Evolutionary conservation across 139 green algal species (phyloP), one percentile per base, ranked within the genome.

Genomic region (Chlamydomonas asymmetrica): DNA sequence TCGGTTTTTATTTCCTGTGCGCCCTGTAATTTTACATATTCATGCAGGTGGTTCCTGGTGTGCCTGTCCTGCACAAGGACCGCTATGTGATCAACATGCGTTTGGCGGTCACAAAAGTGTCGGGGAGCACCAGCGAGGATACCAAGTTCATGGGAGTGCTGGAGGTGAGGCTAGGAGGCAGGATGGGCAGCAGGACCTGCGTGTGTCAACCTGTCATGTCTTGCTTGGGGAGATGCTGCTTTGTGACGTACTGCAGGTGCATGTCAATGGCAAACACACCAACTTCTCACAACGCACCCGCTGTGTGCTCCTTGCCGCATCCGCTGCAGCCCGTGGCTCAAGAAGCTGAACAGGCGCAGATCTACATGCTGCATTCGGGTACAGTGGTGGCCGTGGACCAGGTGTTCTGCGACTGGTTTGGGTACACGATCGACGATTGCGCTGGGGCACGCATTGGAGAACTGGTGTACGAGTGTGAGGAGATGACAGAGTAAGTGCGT

Each of bases 61-160:
- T 88, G 56, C 73, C 85, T 32, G 85, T 66, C 2, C 80, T 90
- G 69, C 85, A 90, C 82, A 78, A 75, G 70, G 79, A 85, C 18
- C 65, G 76, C n/a, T 82, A 83, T 35, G 70, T 90, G 23, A 78
- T 88, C 38, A 65, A 65, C 41, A 45, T 59, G 32, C 38, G 70
- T 22, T 4, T 80, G 64, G 66, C 43, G 18, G 74, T 80, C 54
- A 70, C 74, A 40, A 80, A 80, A 56, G 74, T 80, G 35, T 57
- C 35, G 35, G 70, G 70, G 6, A 57, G 56, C 5, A 57, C 57
- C 31, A 57, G 67, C 25, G 66, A 38, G 54, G 35, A 16, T 54
- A 75, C 68, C 18, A n/a, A n/a, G n/a, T 75, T 75, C 54, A 75
- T 75, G 68, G 68, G 68, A 9, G 68, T 75, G 39, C 68, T 75